These are phyloP conservation scores for Eucommia ulmoides DNA, from an alignment of 257 asterid genomes.

Conservation along the genomic window DNA sequence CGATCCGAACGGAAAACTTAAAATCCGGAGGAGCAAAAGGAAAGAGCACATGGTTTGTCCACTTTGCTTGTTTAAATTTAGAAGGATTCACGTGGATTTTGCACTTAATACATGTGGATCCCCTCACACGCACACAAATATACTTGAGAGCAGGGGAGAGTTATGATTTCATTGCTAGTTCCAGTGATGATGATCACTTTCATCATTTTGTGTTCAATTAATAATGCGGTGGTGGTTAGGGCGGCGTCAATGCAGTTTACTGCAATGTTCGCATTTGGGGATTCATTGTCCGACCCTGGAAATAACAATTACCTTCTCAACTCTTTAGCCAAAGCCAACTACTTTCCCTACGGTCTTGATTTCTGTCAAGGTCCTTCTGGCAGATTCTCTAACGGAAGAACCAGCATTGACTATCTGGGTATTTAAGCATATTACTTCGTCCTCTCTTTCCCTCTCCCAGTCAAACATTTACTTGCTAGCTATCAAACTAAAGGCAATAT, in stretches of 20 bases:
- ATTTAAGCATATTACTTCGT: background rate
- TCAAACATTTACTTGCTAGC: background rate
- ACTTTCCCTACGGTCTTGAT: conserved; percentile 61
- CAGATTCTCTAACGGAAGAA: conserved; percentile 63
- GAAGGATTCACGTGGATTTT: too few species aligned
- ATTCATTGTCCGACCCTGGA: conserved; percentile 58
- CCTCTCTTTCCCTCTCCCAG: background rate
- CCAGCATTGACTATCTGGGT: conserved; percentile 47
- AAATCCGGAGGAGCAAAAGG: too few species aligned
- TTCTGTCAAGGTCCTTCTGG: conserved; percentile 52
- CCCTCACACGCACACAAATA: too few species aligned
- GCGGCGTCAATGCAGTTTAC: conserved; percentile 15
- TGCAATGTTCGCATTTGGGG: conserved; percentile 61
- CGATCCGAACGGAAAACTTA: too few species aligned
- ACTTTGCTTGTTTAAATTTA: too few species aligned
- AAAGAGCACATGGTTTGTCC: too few species aligned
- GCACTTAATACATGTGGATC: too few species aligned
- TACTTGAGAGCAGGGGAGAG: too few species aligned
- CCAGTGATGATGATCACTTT: background rate
- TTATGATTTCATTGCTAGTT: background rate
- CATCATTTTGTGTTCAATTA: background rate
- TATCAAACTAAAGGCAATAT: background rate
- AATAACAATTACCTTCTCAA: conserved; percentile 53
- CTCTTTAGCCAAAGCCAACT: conserved; percentile 65
- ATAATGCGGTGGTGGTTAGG: background rate